Evolutionary conservation across 306 rosid species (phyloP), one percentile per base, ranked within the genome.

Genomic region (Casuarina glauca): DNA sequence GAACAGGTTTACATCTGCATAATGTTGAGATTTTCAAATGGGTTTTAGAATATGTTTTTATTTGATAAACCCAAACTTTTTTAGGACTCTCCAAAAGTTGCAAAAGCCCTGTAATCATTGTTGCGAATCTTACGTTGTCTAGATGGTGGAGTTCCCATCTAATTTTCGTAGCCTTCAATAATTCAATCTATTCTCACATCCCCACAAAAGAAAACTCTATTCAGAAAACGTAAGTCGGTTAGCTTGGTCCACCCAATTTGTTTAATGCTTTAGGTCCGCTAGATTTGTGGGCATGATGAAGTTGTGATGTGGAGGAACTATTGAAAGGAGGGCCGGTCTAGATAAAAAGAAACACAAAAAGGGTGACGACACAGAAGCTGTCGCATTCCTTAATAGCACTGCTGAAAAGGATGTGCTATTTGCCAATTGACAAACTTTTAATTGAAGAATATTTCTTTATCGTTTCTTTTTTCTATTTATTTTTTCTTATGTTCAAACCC

Each of bases 271-370:
- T 72, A 76, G 79, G 63, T 73, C 84, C 70, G 67, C 78, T 75
- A 79, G 74, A 73, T 76, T 79, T 83, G 45, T 48, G 66, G 49
- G 81, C 73, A 76, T 72, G 79, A 76, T 62, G 48, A 54, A 64
- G 81, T 63, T 72, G 46, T 66, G 78, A 48, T 67, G 43, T 15
- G 41, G 20, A 38, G 39, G n/a, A 62, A 13, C 10, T 15, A 41
- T 4, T 64, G 70, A 39, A 45, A 64, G 41, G 46, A 6, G 46
- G 7, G 45, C 19, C 44, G 69, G 58, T 52, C 4, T 1, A 4
- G n/a, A 32, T 10, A 62, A 39, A 64, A 15, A 6, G 39, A 39
- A 41, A 42, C 2, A 39, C 19, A 44, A 5, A 44, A 44, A 9
- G 6, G 46, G 17, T 7, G 49, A 39, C 70, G 70, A 7, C 20